A percentile compares a stretch with the other conserved stretches of the same genome.
Conservation (phyloP, 345 rosid genomes). For the Linum trigynum region DNA sequence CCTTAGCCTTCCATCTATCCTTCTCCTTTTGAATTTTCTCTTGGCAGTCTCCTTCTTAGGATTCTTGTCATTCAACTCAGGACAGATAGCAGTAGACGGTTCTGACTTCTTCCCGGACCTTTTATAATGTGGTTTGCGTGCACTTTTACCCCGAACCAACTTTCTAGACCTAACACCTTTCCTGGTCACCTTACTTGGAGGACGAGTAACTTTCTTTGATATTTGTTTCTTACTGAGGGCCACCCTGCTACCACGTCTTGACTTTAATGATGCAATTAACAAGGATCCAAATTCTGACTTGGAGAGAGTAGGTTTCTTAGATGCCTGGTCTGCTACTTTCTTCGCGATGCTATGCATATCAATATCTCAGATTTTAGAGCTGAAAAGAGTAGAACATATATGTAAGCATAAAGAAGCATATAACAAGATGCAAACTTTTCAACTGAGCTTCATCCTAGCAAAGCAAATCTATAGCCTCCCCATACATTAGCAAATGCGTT, state of each 20-base stretch:
- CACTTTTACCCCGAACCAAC: constrained; percentile 8
- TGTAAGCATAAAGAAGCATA: too few relatives aligned
- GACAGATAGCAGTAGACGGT: constrained; percentile 6
- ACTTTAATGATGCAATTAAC: constrained; percentile 35
- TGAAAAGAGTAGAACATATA: background rate
- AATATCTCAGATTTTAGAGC: constrained; percentile 16
- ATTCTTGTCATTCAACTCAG: constrained; percentile 21
- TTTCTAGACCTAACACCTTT: constrained; percentile 19
- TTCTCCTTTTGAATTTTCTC: constrained; percentile 38
- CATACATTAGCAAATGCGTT: too few relatives aligned
- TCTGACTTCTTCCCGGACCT: constrained; percentile 26
- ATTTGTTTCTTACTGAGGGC: constrained; percentile 19
- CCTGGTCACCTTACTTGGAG: constrained; percentile 19
- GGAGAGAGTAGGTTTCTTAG: constrained; percentile 23
- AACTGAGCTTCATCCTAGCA: too few relatives aligned
- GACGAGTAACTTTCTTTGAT: constrained; percentile 19
- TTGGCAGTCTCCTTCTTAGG: constrained; percentile 21
- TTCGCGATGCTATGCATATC: constrained; percentile 31
- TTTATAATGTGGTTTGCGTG: constrained; percentile 16
- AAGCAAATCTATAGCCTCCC: too few relatives aligned
- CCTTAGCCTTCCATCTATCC: constrained; percentile 37
- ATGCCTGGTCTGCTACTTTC: constrained; percentile 19
- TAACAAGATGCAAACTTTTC: too few relatives aligned
- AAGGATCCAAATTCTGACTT: constrained; percentile 30
- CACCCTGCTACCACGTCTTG: constrained; percentile 22